Base-by-base conservation (phyloP, 495 filamentous ascomycete genomes). In the Aspergillus diversus region DNA sequence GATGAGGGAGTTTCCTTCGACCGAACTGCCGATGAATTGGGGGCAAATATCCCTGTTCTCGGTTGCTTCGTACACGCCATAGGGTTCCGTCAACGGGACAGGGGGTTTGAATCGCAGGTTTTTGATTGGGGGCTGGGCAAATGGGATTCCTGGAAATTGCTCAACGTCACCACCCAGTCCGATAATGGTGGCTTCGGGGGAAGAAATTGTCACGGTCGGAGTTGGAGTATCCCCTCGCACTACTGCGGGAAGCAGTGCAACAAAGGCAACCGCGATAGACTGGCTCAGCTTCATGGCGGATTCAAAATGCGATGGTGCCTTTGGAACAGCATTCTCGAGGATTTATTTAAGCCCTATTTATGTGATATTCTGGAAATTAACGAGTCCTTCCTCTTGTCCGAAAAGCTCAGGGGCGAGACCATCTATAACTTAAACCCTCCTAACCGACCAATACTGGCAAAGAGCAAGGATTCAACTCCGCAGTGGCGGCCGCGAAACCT, bases 21-120 rank as follows among this genome's bases (percentile, higher is more conserved):
- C 27, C 8, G 53, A 9, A 33, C 53, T 55, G 11, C 4, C 53
- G 34, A 55, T 55, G 33, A 55, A 55, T 55, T 55, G 53, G 7
- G 53, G 53, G 13, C 53, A 55, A 7, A 55, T 55, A 7, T 55
- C 16, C 16, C 11, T 35, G n/a, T 55, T 55, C 7, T 55, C 4
- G 12, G 53, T 55, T 3, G 53, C 53, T 17, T 55, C 33, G 12
- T 55, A 55, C 3, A 55, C 16, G 9, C 53, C 53, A 17, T 55
- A 55, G 0, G 53, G 53, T 9, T 39, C 4, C 1, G 33, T 55
- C 13, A 55, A 11, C 8, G 53, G 53, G 1, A 55, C 33, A 4
- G 53, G 53, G 34, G 33, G 33, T 33, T 55, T 55, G n/a, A 55
- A 55, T 13, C 53, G 53, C 7, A 55, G 53, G 6, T 55, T 35